These are phyloP conservation scores for Claviceps humidiphila DNA, from an alignment of 2,329 filamentous ascomycete species.

Conservation along the genomic window DNA sequence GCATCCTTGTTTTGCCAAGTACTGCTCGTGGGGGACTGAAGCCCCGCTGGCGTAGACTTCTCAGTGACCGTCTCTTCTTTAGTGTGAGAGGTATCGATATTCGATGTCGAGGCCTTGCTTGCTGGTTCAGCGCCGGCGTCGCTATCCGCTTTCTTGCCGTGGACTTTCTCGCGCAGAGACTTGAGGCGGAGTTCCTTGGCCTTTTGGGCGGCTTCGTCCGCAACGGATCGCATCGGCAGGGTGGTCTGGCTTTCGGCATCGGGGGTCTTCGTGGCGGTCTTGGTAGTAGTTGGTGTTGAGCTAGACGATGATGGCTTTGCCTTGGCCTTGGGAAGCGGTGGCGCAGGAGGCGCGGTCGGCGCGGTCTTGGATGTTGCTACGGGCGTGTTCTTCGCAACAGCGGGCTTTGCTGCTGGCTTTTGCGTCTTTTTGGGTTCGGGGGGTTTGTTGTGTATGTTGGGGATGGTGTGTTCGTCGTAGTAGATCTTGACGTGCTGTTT, in stretches of 20 bases:
- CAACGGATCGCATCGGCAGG: constrained; percentile 39
- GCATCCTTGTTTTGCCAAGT: constrained; percentile 4
- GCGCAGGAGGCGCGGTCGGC: constrained; percentile 8
- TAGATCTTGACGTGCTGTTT: constrained; percentile 68
- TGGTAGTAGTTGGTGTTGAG: constrained; percentile 9
- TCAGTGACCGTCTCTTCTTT: constrained; percentile 7
- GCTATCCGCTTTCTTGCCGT: constrained; percentile 28
- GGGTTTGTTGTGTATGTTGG: constrained; percentile 39
- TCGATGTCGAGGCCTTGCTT: background rate
- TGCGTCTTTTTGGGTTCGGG: constrained; percentile 23
- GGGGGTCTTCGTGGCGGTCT: constrained; percentile 16
- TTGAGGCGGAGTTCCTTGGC: constrained; percentile 47
- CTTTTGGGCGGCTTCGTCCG: constrained; percentile 52
- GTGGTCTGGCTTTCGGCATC: constrained; percentile 7
- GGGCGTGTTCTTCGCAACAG: constrained; percentile 10
- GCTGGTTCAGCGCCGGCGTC: constrained; percentile 4
- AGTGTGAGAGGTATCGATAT: background rate
- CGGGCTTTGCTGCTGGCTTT: constrained; percentile 13
- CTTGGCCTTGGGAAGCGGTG: constrained; percentile 11
- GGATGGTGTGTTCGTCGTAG: constrained; percentile 48
- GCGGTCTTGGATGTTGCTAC: constrained; percentile 10
- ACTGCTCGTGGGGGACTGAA: constrained; percentile 12
- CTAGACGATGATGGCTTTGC: constrained; percentile 5
- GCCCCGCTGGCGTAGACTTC: constrained; percentile 13
- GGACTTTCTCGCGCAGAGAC: constrained; percentile 39